A percentile compares a stretch with the other conserved stretches of the same genome.
Evolutionary conservation across 257 asterid genomes (phyloP).

Genomic region (Catharanthus roseus): DNA sequence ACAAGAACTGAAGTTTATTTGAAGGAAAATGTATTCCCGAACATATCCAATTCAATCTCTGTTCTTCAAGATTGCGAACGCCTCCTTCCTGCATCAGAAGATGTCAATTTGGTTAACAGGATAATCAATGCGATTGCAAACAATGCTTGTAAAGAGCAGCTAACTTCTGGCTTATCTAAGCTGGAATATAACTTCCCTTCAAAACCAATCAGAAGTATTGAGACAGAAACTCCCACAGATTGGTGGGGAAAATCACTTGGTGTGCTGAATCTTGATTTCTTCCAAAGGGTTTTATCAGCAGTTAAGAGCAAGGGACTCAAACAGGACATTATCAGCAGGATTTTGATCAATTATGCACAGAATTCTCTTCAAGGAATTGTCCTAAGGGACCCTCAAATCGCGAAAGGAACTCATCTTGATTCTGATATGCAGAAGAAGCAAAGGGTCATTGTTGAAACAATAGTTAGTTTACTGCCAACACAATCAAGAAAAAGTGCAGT

Average conservation of each 20-base stretch:
- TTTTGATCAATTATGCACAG: slow-evolving; percentile 76
- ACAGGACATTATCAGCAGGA: slow-evolving; percentile 72
- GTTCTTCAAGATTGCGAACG: slow-evolving; percentile 71
- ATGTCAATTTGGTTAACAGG: slow-evolving; percentile 49
- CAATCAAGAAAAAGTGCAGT: slow-evolving; percentile 78
- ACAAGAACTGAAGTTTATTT: slow-evolving; percentile 52
- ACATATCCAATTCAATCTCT: slow-evolving; percentile 58
- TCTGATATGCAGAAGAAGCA: slow-evolving; percentile 61
- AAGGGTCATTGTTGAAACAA: slow-evolving; percentile 57
- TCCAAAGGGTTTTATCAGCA: slow-evolving; percentile 63
- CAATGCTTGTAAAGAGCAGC: slow-evolving; percentile 85
- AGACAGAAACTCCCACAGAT: slow-evolving; percentile 51
- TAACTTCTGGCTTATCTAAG: slow-evolving; percentile 75
- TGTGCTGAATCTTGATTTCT: slow-evolving; percentile 60
- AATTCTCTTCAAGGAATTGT: slow-evolving; percentile 60
- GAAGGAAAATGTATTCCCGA: slow-evolving; percentile 49
- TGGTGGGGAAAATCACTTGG: slow-evolving; percentile 89
- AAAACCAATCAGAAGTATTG: slow-evolving; percentile 32
- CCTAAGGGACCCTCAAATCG: slow-evolving; percentile 42
- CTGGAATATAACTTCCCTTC: slow-evolving; percentile 57
- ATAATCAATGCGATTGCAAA: slow-evolving; percentile 61
- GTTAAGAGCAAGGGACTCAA: slow-evolving; percentile 75
- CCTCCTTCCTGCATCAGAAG: slow-evolving; percentile 58
- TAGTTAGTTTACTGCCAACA: slow-evolving; percentile 57
- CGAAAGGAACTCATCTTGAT: slow-evolving; percentile 43